Evolutionary conservation across 2,329 filamentous ascomycete genomes (phyloP).

Genomic region (Paraphaeosphaeria sporulosa): DNA sequence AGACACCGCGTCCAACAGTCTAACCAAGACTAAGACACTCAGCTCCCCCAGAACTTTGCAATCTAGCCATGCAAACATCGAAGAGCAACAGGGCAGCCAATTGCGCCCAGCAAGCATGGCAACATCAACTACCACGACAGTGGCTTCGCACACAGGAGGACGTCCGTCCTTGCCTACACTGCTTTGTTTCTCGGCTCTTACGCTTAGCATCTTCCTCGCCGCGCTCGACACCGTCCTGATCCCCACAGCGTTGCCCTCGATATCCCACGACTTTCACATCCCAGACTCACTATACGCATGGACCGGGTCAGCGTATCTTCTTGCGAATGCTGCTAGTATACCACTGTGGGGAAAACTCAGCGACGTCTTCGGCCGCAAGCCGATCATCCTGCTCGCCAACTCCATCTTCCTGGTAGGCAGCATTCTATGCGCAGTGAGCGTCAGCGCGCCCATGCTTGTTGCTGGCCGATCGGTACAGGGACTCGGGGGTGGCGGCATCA

Average conservation of each 20-base stretch:
- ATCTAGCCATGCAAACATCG: neutral
- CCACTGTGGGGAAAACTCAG: conserved; percentile 53
- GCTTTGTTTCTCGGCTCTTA: conserved; percentile 40
- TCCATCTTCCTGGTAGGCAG: conserved; percentile 58
- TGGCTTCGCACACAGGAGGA: neutral
- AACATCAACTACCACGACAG: conserved; percentile 6
- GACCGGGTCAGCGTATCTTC: conserved; percentile 65
- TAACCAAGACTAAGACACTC: conserved; percentile 5
- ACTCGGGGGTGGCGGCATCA: conserved; percentile 61
- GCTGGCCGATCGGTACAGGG: conserved; percentile 63
- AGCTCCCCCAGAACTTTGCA: neutral
- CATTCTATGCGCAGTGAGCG: conserved; percentile 58
- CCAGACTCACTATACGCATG: conserved; percentile 77
- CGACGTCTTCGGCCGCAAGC: conserved; percentile 50
- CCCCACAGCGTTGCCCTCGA: conserved; percentile 72
- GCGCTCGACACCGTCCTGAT: conserved; percentile 64
- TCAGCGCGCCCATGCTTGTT: conserved; percentile 61
- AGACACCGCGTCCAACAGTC: conserved; percentile 6
- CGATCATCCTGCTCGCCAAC: conserved; percentile 44
- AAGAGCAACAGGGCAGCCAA: conserved; percentile 4
- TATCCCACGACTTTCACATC: conserved; percentile 65
- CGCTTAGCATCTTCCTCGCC: conserved; percentile 51
- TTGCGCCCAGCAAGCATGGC: conserved; percentile 11
- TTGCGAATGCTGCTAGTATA: conserved; percentile 48
- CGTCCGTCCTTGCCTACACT: conserved; percentile 22